A percentile compares a stretch with the other conserved stretches of the same genome.
Conservation (phyloP, 2,329 filamentous ascomycete genomes). For the Penicillium hordei region DNA sequence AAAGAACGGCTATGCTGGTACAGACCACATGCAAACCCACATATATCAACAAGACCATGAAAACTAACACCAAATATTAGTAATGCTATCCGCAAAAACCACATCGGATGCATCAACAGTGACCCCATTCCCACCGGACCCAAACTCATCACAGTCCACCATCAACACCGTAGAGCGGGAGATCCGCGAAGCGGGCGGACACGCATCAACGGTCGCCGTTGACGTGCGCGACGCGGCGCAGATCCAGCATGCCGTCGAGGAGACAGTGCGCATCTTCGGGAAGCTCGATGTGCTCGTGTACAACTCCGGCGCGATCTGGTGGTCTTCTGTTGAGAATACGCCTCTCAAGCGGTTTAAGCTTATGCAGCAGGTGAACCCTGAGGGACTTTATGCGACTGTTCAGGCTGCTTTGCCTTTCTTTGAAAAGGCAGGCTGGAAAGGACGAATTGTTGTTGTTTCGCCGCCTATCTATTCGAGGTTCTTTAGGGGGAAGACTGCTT, state of each 20-base stretch:
- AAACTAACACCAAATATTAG: conserved; percentile 43
- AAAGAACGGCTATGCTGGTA: conserved; percentile 68
- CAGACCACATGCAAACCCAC: conserved; percentile 2
- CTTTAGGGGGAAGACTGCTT: conserved; percentile 81
- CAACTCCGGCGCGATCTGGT: conserved; percentile 84
- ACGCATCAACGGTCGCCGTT: conserved; percentile 65
- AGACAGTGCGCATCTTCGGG: conserved; percentile 59
- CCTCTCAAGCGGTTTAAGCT: conserved; percentile 73
- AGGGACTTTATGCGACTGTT: conserved; percentile 72
- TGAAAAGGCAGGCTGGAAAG: conserved; percentile 53
- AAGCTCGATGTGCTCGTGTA: conserved; percentile 75
- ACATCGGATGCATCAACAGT: conserved; percentile 61
- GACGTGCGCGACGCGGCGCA: conserved; percentile 67
- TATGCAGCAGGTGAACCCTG: conserved; percentile 73
- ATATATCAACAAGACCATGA: neutral
- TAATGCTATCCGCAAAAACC: conserved; percentile 75
- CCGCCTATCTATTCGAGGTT: conserved; percentile 85
- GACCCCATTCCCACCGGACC: conserved; percentile 68
- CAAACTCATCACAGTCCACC: conserved; percentile 72
- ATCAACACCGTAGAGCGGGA: conserved; percentile 78
- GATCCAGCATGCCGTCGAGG: conserved; percentile 59
- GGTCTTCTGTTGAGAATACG: conserved; percentile 71
- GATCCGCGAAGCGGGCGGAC: conserved; percentile 64
- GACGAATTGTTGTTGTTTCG: conserved; percentile 73
- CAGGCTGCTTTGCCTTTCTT: conserved; percentile 70